Evolutionary conservation across 495 filamentous ascomycete species (phyloP).

Genomic region (Penicillium robsamsonii): DNA sequence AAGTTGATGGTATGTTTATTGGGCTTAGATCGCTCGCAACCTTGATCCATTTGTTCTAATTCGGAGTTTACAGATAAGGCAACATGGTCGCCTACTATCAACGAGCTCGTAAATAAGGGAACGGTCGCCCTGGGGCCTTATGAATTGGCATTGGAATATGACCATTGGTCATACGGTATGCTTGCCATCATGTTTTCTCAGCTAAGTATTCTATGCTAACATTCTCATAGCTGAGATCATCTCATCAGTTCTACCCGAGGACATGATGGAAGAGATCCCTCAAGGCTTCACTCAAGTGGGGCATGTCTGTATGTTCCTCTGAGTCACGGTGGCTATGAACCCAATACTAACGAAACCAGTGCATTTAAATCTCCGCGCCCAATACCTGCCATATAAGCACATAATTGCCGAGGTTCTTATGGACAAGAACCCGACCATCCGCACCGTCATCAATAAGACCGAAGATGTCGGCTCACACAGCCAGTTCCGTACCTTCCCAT

Average conservation of each 20-base stretch:
- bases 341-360: conserved; percentile 40
- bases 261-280: conserved; percentile 72
- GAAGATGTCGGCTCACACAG: conserved; percentile 82
- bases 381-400: conserved; percentile 76
- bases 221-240: conserved; percentile 71
- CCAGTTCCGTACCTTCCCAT: conserved; percentile 87
- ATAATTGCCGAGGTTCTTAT: conserved; percentile 78
- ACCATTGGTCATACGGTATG: conserved; percentile 80
- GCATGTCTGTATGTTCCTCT: conserved; percentile 66
- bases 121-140: conserved; percentile 70
- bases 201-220: background rate
- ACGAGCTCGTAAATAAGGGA: conserved; percentile 62
- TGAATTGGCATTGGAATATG: conserved; percentile 72
- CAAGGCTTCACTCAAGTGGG: conserved; percentile 81
- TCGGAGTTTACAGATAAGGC: conserved; percentile 54
- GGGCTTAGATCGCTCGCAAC: conserved; percentile 42
- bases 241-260: conserved; percentile 67
- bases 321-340: background rate
- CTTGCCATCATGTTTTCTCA: background rate
- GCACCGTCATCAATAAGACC: conserved; percentile 94
- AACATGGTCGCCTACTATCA: conserved; percentile 71
- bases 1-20: conserved; percentile 56
- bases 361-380: conserved; percentile 84
- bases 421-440: conserved; percentile 79
- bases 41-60: conserved; percentile 21